Base-by-base conservation (phyloP, 208 protist species). In the Phytomonas sp. region DNA sequence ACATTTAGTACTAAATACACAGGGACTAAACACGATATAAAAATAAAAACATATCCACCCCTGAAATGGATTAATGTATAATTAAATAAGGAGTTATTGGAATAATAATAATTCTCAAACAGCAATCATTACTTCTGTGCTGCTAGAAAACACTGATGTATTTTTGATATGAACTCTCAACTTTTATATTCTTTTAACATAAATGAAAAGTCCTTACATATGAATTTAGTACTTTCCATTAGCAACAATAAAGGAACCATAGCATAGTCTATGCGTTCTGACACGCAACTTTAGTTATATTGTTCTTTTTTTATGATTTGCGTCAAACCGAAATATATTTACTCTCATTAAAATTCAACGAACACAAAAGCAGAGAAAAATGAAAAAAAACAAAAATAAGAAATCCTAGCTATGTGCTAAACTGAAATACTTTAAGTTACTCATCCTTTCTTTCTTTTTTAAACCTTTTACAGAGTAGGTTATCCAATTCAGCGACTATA, bases 1-100 rank as follows among this genome's bases (percentile, higher is more conserved):
- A 45, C 34, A 40, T 65, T 61, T 71, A 49, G 7, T 40, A 66
- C 23, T 19, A 64, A 69, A 67, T 70, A 69, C 19, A 69, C 61
- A 64, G 42, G 64, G 64, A 67, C 32, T 49, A 52, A 60, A 6
- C 33, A 12, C 56, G 63, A 37, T 62, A 11, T 67, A 72, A 6
- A 69, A 30, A 74, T 12, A 32, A 37, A 69, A 69, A 30, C n/a
- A 64, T 32, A 69, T 12, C 59, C 14, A 36, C 32, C 45, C 16
- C 26, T 19, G 26, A 45, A 60, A 49, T 5, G 19, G 45, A 12
- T 26, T 11, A 26, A 56, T 56, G 19, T 19, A 56, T 56, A 56
- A 56, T 23, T 52, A 52, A 52, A 56, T 56, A 56, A 26, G 45
- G 23, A 12, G 2, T 56, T 5, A 11, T 26, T 23, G 0, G 26